A percentile compares a stretch with the other conserved stretches of the same genome.
phyloP scores from a whole-genome alignment of 1,139 yeast genomes.

The Candida labiduridarum region DNA sequence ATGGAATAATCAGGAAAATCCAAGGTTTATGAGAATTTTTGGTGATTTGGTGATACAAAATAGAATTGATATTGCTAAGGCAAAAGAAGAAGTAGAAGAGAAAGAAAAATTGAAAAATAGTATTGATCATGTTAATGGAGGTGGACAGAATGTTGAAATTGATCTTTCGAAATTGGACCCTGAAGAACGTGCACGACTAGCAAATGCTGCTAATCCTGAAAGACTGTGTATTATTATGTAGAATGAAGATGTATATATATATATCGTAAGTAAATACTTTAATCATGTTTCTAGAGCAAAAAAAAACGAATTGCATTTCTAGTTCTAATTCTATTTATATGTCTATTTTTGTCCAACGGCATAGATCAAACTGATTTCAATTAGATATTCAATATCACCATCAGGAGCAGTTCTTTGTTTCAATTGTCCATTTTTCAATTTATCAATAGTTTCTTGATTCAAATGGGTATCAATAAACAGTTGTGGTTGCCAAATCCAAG shows the following conservation, averaged over 20 bases:
- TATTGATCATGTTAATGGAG: slow-evolving; percentile 10
- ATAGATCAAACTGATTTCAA: slow-evolving; percentile 26
- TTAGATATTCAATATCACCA: slow-evolving; percentile 19
- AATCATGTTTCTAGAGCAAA: not conserved
- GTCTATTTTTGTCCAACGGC: slow-evolving; percentile 27
- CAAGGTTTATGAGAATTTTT: slow-evolving; percentile 61
- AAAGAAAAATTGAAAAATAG: slow-evolving; percentile 6
- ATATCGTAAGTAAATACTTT: too few species aligned
- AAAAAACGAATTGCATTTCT: too few species aligned
- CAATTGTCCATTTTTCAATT: slow-evolving; percentile 21
- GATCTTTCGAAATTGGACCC: slow-evolving; percentile 38
- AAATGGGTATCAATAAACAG: slow-evolving; percentile 30
- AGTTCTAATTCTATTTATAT: not conserved
- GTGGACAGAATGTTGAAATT: slow-evolving; percentile 12
- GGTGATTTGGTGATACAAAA: slow-evolving; percentile 66
- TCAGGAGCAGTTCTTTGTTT: slow-evolving; percentile 14
- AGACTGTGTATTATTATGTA: slow-evolving; percentile 1
- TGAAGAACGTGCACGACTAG: slow-evolving; percentile 44
- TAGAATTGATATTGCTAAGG: slow-evolving; percentile 25
- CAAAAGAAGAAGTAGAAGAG: slow-evolving; percentile 14
- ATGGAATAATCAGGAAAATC: slow-evolving; percentile 63
- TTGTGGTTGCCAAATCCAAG: slow-evolving; percentile 26
- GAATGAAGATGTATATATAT: not conserved
- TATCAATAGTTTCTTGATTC: slow-evolving; percentile 17
- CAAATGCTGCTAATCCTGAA: slow-evolving; percentile 1